Conservation (phyloP, 78 protist genomes). For the Salpingoeca rosetta region DNA sequence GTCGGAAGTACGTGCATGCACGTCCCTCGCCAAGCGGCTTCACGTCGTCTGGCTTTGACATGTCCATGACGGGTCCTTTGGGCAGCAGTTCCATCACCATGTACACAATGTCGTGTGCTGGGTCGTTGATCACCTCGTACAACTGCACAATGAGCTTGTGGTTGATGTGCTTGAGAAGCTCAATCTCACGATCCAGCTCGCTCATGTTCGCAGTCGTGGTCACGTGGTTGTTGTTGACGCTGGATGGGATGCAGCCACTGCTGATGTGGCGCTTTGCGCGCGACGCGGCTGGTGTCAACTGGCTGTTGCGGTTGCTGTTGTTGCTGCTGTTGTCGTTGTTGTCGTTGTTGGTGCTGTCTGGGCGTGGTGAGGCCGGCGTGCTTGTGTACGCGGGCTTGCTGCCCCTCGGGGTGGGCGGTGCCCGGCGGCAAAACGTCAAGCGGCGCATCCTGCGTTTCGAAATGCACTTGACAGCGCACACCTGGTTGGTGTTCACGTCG, state of each 20-base stretch:
- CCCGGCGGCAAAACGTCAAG: neutral
- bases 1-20: neutral
- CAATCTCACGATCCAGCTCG: conserved; percentile 45
- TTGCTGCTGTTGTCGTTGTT: neutral
- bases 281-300: too few species aligned
- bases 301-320: too few species aligned
- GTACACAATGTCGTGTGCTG: conserved; percentile 45
- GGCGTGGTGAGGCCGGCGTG: too few species aligned
- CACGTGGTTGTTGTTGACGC: too few species aligned
- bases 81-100: conserved; percentile 17
- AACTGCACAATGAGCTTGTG: conserved; percentile 61
- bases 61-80: neutral
- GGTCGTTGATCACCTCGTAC: conserved; percentile 73
- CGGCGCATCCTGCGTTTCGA: neutral
- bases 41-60: neutral
- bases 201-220: neutral
- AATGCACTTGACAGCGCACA: neutral
- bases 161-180: conserved; percentile 52
- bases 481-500: neutral
- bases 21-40: neutral
- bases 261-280: too few species aligned
- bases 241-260: too few species aligned
- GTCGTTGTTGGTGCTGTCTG: neutral
- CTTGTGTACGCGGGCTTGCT: too few species aligned
- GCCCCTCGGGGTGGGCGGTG: neutral